Evolutionary conservation across 345 rosid species (phyloP), one percentile per base, ranked within the genome.

Genomic region (Camelina neglecta): DNA sequence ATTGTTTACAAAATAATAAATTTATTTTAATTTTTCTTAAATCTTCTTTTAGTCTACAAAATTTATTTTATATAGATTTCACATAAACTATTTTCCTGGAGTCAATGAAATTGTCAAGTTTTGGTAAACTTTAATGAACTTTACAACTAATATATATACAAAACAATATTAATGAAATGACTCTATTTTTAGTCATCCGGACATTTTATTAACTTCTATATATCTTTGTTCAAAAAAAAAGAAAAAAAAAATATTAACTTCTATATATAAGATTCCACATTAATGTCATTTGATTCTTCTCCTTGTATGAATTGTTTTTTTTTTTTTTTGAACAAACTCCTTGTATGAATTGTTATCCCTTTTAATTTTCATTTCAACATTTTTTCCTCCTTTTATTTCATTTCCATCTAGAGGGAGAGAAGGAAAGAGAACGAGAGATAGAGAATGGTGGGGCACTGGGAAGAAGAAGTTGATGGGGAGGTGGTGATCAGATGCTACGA

Each of bases 401-500:
- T 60, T 31, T 21, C 8, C 11, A 23, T 11, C 2, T 15, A 26
- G 8, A 24, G 7, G 48, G 31, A 73, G 8, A 38, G 20, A 39
- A 53, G 21, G 21, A 24, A 20, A 15, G 23, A 29, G 55, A 39
- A 5, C 23, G 39, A 71, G 16, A 39, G 60, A 49, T 26, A 60
- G 18, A 47, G 60, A 65, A 77, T 64, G 80, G 67, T 72, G 69
- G 50, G 77, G 50, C 77, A 72, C 23, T 72, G 77, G 77, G 5
- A 5, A 23, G 41, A 47, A 73, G 78, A 68, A 38, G 81, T 24
- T 41, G 73, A 60, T 13, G 81, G 73, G 60, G 66, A 67, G 33
- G 71, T 79, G 50, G 50, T 75, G 35, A 83, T 90, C 79, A 75
- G 90, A 83, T 77, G 86, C 79, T 92, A 92, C 16, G 85, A 88